Conservation (phyloP, 345 rosid genomes). For the Nasturtium officinale region DNA sequence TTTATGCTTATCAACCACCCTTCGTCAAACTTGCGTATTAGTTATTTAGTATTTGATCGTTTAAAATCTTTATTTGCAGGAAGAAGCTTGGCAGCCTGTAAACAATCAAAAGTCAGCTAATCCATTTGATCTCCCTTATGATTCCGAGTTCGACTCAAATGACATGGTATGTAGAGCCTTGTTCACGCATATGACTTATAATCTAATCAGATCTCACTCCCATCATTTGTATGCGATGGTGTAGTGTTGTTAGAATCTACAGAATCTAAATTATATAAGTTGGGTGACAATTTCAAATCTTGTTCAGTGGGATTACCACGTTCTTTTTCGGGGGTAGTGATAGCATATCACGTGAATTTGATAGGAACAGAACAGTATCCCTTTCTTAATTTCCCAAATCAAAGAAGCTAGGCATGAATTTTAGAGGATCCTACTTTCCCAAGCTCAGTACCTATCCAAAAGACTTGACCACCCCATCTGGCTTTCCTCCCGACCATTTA, state of each 20-base stretch:
- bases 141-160: conserved; percentile 57
- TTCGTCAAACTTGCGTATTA: conserved; percentile 19
- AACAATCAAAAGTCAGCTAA: conserved; percentile 64
- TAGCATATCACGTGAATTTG: not conserved
- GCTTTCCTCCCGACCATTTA: not conserved
- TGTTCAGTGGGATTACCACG: not conserved
- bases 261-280: conserved; percentile 7
- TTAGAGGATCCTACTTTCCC: not conserved
- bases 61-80: conserved; percentile 47
- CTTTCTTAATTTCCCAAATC: not conserved
- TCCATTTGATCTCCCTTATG: conserved; percentile 92
- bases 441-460: conserved; percentile 13
- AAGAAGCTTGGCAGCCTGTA: conserved; percentile 45
- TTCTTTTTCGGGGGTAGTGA: not conserved
- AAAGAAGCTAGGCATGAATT: conserved; percentile 3
- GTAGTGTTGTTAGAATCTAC: conserved; percentile 15
- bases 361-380: conserved; percentile 5
- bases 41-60: conserved; percentile 7
- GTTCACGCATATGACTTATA: not conserved
- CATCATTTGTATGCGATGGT: conserved; percentile 11
- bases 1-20: conserved; percentile 9
- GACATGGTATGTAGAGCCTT: conserved; percentile 62
- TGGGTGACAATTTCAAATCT: conserved; percentile 9
- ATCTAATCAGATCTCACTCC: conserved; percentile 6
- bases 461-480: not conserved